These are phyloP conservation scores for Annulohypoxylon maeteangense DNA, from an alignment of 495 filamentous ascomycete species.

Conservation along the genomic window DNA sequence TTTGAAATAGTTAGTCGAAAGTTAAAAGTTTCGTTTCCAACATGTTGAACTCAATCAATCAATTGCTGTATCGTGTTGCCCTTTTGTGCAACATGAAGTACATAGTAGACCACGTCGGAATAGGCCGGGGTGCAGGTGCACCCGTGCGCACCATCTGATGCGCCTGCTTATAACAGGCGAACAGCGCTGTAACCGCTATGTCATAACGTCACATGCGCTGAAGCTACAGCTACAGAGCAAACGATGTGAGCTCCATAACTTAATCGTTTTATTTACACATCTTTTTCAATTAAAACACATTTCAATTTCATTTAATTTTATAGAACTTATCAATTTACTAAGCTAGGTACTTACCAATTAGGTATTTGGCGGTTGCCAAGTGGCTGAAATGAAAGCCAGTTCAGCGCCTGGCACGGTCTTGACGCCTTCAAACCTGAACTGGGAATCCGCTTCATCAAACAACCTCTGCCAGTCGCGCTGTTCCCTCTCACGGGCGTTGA, in stretches of 20 bases:
- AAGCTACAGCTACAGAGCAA: neutral
- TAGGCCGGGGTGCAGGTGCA: no score
- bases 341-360: no score
- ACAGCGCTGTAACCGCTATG: neutral
- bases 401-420: neutral
- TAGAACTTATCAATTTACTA: neutral
- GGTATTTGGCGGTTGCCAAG: neutral
- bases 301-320: neutral
- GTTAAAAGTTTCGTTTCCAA: slow-evolving; percentile 24
- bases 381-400: neutral
- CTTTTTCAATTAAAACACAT: neutral
- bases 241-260: neutral
- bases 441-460: neutral
- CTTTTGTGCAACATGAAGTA: neutral
- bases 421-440: neutral
- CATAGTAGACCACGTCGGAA: neutral
- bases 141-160: neutral
- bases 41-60: neutral
- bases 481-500: neutral
- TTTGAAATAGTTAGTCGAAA: neutral
- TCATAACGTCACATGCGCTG: no score
- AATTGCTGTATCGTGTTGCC: neutral
- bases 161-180: neutral
- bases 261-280: neutral
- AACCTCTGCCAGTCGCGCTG: neutral